A percentile compares a stretch with the other conserved stretches of the same genome.
Conservation (phyloP, 179 eudicot species). For the Beta corolliflora region DNA sequence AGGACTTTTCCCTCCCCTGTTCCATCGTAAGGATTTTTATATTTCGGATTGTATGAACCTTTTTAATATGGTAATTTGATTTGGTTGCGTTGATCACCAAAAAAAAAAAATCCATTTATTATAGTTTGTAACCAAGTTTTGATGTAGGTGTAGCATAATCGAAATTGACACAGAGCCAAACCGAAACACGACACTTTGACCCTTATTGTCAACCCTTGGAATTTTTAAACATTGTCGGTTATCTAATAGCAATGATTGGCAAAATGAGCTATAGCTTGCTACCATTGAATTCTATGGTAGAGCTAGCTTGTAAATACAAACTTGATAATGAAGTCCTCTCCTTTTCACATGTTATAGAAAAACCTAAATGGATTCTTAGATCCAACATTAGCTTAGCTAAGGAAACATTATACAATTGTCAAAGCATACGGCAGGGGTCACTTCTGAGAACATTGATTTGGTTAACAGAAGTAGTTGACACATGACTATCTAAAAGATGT, state of each 20-base stretch:
- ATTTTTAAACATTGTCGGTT: too few relatives aligned
- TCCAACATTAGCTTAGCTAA: background rate
- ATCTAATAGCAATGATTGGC: background rate
- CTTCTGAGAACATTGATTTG: constrained; percentile 1
- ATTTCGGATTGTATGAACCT: too few relatives aligned
- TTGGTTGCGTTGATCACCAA: too few relatives aligned
- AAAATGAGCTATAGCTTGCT: background rate
- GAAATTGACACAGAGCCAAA: too few relatives aligned
- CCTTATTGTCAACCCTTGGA: too few relatives aligned
- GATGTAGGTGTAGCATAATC: too few relatives aligned
- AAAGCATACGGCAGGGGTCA: background rate
- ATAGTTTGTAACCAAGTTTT: too few relatives aligned
- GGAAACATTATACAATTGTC: background rate
- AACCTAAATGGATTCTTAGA: background rate
- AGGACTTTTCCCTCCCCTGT: too few relatives aligned
- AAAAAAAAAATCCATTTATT: too few relatives aligned
- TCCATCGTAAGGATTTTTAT: too few relatives aligned
- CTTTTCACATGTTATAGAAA: background rate
- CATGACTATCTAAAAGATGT: constrained; percentile 31
- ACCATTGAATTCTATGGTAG: background rate
- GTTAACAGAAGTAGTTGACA: constrained; percentile 33
- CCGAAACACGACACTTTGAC: too few relatives aligned
- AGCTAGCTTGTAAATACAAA: background rate
- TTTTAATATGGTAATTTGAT: too few relatives aligned
- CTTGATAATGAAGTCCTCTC: background rate